phyloP scores from a whole-genome alignment of 2,329 filamentous ascomycete genomes.

The Colletotrichum graminicola region DNA sequence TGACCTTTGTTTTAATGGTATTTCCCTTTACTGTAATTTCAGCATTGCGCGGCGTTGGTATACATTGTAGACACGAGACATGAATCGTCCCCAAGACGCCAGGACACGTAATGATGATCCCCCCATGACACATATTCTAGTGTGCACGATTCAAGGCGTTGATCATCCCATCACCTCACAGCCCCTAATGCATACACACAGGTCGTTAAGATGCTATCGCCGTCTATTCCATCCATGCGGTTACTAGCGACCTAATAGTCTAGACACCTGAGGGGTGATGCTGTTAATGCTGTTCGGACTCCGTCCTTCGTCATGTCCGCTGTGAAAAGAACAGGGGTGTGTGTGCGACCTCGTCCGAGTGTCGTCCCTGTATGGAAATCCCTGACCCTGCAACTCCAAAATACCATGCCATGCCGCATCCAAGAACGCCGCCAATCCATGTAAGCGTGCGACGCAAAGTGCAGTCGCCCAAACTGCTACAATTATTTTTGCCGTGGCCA shows the following conservation, averaged over 20 bases:
- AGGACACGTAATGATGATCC: background rate
- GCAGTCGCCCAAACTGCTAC: constrained; percentile 15
- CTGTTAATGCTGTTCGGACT: constrained; percentile 1
- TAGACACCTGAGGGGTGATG: constrained; percentile 15
- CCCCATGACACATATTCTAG: background rate
- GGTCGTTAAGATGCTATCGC: background rate
- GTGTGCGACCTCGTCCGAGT: constrained; percentile 11
- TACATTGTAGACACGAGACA: background rate
- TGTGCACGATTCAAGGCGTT: background rate
- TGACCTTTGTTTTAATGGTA: background rate
- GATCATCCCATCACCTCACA: no score
- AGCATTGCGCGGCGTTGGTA: constrained; percentile 38
- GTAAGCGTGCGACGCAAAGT: constrained; percentile 27
- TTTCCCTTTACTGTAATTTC: background rate
- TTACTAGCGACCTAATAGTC: background rate
- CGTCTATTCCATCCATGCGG: background rate
- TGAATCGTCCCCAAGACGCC: constrained; percentile 5
- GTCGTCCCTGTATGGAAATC: constrained; percentile 15
- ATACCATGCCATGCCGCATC: constrained; percentile 25
- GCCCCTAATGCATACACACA: background rate
- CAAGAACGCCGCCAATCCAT: constrained; percentile 35
- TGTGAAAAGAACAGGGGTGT: constrained; percentile 4
- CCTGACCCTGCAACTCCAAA: constrained; percentile 26
- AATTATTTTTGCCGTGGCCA: constrained; percentile 1
- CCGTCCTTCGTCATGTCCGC: constrained; percentile 28